Conservation (phyloP, 805 yeast genomes). For the Saturnispora sekii region DNA sequence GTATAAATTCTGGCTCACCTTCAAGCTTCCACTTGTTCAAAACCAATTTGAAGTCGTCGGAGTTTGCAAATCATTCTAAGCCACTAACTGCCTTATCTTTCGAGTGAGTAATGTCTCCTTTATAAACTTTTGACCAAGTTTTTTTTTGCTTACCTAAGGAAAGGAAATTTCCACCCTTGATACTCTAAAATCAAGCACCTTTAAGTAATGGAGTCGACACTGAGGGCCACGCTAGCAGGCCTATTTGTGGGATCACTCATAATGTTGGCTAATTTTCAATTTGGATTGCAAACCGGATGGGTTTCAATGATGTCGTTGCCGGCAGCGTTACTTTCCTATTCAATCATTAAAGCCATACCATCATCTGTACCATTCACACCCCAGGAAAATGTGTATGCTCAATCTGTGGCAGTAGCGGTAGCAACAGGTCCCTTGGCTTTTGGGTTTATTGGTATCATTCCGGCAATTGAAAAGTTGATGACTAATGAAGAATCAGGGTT, state of each 20-base stretch:
- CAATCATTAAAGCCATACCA: conserved; percentile 58
- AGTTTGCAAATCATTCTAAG: too few species aligned
- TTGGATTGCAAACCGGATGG: conserved; percentile 98
- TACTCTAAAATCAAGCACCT: background rate
- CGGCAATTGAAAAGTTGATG: conserved; percentile 87
- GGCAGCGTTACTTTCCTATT: conserved; percentile 79
- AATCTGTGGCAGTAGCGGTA: conserved; percentile 89
- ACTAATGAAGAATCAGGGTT: conserved; percentile 71
- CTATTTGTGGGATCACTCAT: conserved; percentile 80
- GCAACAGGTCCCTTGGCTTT: conserved; percentile 97
- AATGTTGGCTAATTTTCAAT: conserved; percentile 84
- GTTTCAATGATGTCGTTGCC: conserved; percentile 98
- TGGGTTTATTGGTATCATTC: conserved; percentile 91
- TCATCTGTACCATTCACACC: conserved; percentile 50
- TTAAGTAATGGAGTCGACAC: conserved; percentile 42
- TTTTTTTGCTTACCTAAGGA: too few species aligned
- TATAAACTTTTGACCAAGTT: too few species aligned
- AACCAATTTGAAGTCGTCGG: too few species aligned
- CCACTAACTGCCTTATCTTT: too few species aligned
- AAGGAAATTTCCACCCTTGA: too few species aligned
- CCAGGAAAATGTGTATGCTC: conserved; percentile 90
- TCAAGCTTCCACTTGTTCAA: too few species aligned
- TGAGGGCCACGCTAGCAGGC: conserved; percentile 68
- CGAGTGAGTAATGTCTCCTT: too few species aligned
- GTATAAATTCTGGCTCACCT: too few species aligned